Conservation (phyloP, 139 green algal genomes). For the Penium margaritaceum region DNA sequence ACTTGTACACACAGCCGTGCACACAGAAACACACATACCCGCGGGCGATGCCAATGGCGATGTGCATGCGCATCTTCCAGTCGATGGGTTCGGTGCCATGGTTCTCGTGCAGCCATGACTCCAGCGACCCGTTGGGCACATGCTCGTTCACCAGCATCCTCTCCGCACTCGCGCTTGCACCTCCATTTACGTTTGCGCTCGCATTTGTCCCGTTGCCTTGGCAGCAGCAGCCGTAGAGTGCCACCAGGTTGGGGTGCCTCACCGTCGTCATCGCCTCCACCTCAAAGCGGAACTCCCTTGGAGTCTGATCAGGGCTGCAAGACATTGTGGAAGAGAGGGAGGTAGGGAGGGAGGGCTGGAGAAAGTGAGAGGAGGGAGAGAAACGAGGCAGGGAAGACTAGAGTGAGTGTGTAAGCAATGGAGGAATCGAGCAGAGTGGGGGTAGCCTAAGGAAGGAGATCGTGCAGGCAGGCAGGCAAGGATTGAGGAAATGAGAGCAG, state of each 20-base stretch:
- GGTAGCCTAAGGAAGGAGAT: neutral
- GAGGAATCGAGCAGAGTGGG: neutral
- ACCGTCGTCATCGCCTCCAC: slow-evolving; percentile 24
- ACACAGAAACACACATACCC: no score
- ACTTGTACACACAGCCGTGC: no score
- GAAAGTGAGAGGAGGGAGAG: neutral
- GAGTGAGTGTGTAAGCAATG: neutral
- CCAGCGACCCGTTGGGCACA: slow-evolving; percentile 25
- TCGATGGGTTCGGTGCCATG: slow-evolving; percentile 10
- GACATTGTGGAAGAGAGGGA: neutral
- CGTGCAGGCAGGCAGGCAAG: neutral
- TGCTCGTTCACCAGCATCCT: slow-evolving; percentile 39
- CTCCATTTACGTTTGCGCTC: neutral
- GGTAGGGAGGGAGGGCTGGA: neutral
- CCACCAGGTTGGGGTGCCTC: slow-evolving; percentile 27
- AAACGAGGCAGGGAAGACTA: neutral
- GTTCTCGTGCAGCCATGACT: slow-evolving; percentile 28
- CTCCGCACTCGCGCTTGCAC: slow-evolving; percentile 11
- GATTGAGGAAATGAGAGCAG: no score
- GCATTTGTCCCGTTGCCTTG: neutral
- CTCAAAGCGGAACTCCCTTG: slow-evolving; percentile 26
- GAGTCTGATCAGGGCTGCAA: neutral
- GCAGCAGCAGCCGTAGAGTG: slow-evolving; percentile 32
- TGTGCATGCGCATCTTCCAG: slow-evolving; percentile 30
- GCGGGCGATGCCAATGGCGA: slow-evolving; percentile 14